Percentiles rank a stretch among this genome's conserved stretches.
phyloP scores from a whole-genome alignment of 257 asterid genomes.

The Ehretia macrophylla region DNA sequence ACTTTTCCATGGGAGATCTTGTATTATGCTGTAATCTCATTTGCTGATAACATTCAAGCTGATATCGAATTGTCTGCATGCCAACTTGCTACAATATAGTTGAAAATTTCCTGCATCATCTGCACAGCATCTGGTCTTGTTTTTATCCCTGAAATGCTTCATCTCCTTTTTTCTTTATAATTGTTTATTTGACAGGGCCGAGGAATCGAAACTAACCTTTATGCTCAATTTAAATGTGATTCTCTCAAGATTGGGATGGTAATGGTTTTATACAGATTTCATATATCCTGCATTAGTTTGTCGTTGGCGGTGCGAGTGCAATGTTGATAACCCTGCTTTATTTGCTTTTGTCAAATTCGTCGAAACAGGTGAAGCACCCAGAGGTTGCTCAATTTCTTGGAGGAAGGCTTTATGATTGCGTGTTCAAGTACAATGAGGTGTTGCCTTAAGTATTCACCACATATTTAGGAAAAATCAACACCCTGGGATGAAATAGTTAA shows the following conservation, averaged over 20 bases:
- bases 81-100: not conserved
- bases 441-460: conserved; percentile 17
- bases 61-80: too few species aligned
- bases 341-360: not conserved
- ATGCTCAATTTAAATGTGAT: conserved; percentile 88
- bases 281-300: not conserved
- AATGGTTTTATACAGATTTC: conserved; percentile 14
- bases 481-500: not conserved
- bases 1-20: too few species aligned
- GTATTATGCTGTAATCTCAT: too few species aligned
- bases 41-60: too few species aligned
- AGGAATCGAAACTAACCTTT: conserved; percentile 94
- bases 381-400: conserved; percentile 99
- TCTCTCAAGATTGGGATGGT: conserved; percentile 95
- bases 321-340: conserved; percentile 3
- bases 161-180: not conserved
- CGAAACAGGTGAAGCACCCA: conserved; percentile 81
- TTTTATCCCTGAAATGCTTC: too few species aligned
- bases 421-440: conserved; percentile 68
- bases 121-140: not conserved
- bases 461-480: not conserved
- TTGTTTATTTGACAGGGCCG: conserved; percentile 71
- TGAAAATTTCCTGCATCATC: not conserved
- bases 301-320: not conserved
- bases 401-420: conserved; percentile 93